Base-by-base conservation (phyloP, 2,329 filamentous ascomycete genomes). In the Catunica adiposa region DNA sequence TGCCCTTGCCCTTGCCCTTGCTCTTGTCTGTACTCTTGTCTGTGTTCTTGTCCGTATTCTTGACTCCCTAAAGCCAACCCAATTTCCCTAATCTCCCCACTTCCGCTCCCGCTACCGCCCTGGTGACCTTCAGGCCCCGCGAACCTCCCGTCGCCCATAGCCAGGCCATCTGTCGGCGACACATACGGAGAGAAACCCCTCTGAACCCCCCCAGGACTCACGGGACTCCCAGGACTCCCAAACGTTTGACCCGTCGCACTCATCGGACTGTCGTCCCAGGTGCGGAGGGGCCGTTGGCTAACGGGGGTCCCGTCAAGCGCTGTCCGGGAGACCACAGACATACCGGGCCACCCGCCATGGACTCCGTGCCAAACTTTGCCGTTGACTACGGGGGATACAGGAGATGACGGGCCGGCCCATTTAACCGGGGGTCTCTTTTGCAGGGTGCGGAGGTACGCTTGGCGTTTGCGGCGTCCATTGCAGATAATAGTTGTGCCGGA, bases 391-490 rank as follows among this genome's bases (percentile, higher is more conserved):
- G 61, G 63, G 7, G 60, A 63, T 15, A 68, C 64, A 53, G 70
- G 67, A 15, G 53, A 46, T 37, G 59, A 46, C 4, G 51, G 54
- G 7, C 40, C 57, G 17, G 38, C 54, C 46, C 51, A 53, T 31
- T 46, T 48, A 4, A 56, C 44, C 11, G 38, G 51, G 6, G 56
- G 57, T 34, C 52, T 55, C n/a, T 67, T 65, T 59, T 73, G 71
- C 2, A 78, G 68, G 11, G 68, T 66, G 42, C 68, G 71, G 1
- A 83, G 66, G 61, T 72, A 78, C 0, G 72, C 70, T 20, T 73
- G 71, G 53, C 79, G 71, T 11, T 74, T 70, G 8, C 77, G 73
- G 59, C 73, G 78, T 2, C 80, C 80, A 38, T 72, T 73, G 64
- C 73, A 74, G 17, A 83, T 69, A 54, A 83, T 71, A 56, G 67